phyloP scores from a whole-genome alignment of 2,329 filamentous ascomycete genomes.

The Paecilomyces formosus region DNA sequence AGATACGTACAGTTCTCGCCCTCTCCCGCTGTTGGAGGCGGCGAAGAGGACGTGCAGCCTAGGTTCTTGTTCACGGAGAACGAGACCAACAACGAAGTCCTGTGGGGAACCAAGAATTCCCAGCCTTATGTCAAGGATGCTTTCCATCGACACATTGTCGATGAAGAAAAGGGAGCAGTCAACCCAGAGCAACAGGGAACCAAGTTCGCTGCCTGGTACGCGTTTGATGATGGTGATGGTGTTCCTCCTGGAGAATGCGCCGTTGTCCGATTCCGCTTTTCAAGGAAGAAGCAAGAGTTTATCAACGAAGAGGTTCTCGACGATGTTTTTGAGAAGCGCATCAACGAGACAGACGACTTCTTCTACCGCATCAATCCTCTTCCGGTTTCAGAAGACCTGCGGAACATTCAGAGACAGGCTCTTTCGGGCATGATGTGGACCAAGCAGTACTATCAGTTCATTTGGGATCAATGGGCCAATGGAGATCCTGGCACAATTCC shows the following conservation, averaged over 20 bases:
- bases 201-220: conserved; percentile 85
- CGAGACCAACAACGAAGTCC: conserved; percentile 73
- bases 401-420: conserved; percentile 91
- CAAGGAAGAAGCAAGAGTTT: conserved; percentile 65
- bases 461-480: conserved; percentile 97
- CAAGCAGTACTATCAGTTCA: conserved; percentile 93
- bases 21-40: conserved; percentile 74
- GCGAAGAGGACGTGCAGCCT: conserved; percentile 76
- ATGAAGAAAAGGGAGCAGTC: conserved; percentile 69
- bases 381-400: conserved; percentile 85
- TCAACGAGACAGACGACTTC: conserved; percentile 90
- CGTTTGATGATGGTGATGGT: conserved; percentile 82
- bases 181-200: conserved; percentile 77
- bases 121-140: conserved; percentile 88
- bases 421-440: conserved; percentile 98
- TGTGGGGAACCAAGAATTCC: conserved; percentile 73
- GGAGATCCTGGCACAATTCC: conserved; percentile 84
- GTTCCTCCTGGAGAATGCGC: conserved; percentile 87
- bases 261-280: conserved; percentile 86
- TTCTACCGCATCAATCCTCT: conserved; percentile 89
- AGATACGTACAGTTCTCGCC: conserved; percentile 80
- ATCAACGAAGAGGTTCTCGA: conserved; percentile 91
- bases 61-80: conserved; percentile 90
- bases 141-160: conserved; percentile 81
- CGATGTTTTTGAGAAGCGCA: conserved; percentile 76